Base-by-base conservation (phyloP, 2,329 filamentous ascomycete species). In the Cercospora citrullina region DNA sequence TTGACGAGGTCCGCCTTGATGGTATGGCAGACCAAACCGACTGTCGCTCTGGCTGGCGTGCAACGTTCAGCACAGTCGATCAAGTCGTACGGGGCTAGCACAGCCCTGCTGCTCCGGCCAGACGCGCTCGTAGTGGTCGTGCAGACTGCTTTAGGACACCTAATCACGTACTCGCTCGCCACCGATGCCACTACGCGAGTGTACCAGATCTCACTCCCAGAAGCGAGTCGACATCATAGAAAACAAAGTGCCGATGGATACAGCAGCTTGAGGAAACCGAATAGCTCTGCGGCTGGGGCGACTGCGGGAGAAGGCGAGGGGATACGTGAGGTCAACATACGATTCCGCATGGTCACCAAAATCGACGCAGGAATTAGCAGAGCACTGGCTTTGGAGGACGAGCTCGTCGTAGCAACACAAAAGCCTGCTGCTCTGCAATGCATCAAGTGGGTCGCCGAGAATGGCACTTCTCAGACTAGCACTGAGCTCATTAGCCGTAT, bases 271-370 rank as follows among this genome's bases (percentile, higher is more conserved):
- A 64, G 72, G 16, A 68, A 72, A 48, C 60, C 70, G n/a, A 73
- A 70, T 28, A 65, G 65, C 6, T 57, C 72, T 4, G 64, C 61
- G 14, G 73, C 74, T n/a, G 80, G 80, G 64, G 77, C 76, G 79
- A 92, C 92, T 0, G 88, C 91, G 1, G 94, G 94, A 36, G 95
- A 97, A 78, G 91, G 91, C 9, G 86, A 86, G 60, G 92, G 92
- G 3, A 89, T 97, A 61, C 87, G 89, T 63, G 95, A 99, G 80
- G 88, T 96, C 65, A 96, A 91, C 74, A 86, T 99, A 60, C 91
- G 93, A 10, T 99, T 99, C 80, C 88, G 94, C 66, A 97, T 97
- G 91, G 94, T 97, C 14, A 98, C 99, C 76, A 96, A 96, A 78
- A 93, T 99, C 18, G 95, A 99, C 80, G 95, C 95, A 2, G 95